Conservation (phyloP, 2,329 filamentous ascomycete species). For the Diaporthe caulivora region DNA sequence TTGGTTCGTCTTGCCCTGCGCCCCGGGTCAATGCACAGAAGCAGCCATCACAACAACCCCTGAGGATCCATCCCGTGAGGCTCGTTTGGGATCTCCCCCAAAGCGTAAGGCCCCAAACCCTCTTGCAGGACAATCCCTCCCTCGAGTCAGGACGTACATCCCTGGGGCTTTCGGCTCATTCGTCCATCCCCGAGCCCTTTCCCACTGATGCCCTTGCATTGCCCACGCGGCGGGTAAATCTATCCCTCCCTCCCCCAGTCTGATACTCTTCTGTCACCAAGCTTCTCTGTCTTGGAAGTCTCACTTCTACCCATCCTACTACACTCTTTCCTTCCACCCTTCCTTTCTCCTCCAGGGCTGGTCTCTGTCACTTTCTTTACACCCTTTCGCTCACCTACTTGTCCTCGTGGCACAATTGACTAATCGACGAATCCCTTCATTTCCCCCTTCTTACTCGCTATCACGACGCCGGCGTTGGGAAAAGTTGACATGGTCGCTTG, state of each 20-base stretch:
- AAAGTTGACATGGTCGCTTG: constrained; percentile 37
- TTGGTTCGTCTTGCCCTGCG: constrained; percentile 18
- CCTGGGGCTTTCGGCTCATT: constrained; percentile 32
- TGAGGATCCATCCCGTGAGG: constrained; percentile 35
- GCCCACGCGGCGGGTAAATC: constrained; percentile 33
- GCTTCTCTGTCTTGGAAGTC: constrained; percentile 35
- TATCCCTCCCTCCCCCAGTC: constrained; percentile 34
- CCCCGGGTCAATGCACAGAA: constrained; percentile 18
- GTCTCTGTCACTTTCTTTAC: constrained; percentile 32
- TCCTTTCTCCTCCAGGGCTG: constrained; percentile 36
- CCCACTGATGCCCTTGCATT: not conserved
- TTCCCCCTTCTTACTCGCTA: not conserved
- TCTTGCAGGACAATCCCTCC: constrained; percentile 30
- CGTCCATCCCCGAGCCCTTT: constrained; percentile 18
- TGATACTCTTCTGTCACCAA: constrained; percentile 25
- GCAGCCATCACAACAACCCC: constrained; percentile 33
- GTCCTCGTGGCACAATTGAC: not conserved
- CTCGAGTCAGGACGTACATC: constrained; percentile 22
- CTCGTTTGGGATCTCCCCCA: constrained; percentile 37
- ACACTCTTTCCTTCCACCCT: constrained; percentile 6
- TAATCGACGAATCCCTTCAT: not conserved
- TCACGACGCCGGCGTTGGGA: constrained; percentile 38
- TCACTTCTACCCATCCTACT: constrained; percentile 16
- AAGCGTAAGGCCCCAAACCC: constrained; percentile 21
- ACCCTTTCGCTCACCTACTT: not conserved